These are phyloP conservation scores for Russula griseocarnosa DNA, from an alignment of 768 basidiomycete genomes.

Conservation along the genomic window DNA sequence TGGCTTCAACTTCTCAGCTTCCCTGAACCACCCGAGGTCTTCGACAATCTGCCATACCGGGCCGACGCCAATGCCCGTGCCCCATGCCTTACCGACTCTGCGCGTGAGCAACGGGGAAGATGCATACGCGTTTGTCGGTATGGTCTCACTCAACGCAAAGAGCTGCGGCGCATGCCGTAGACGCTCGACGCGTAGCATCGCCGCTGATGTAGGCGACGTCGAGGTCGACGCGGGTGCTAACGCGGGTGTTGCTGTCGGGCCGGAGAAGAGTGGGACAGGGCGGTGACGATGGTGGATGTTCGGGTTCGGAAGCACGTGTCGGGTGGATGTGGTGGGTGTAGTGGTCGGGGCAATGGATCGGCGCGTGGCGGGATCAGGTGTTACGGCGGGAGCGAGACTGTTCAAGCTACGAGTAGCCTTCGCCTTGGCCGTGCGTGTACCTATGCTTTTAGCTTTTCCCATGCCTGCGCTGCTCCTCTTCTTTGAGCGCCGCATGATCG, in stretches of 20 bases:
- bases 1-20: conserved; percentile 45
- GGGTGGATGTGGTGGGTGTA: conserved; percentile 28
- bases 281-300: conserved; percentile 71
- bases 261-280: conserved; percentile 56
- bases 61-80: conserved; percentile 68
- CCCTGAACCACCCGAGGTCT: conserved; percentile 76
- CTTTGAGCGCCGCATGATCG: conserved; percentile 31
- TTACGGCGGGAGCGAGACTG: not conserved
- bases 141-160: conserved; percentile 43
- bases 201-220: not conserved
- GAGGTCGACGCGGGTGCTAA: not conserved
- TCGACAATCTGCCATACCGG: conserved; percentile 78
- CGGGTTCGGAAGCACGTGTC: conserved; percentile 57
- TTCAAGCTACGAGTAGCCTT: not conserved
- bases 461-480: conserved; percentile 24
- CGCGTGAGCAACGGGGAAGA: conserved; percentile 45
- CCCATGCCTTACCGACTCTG: conserved; percentile 67
- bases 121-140: conserved; percentile 56
- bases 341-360: not conserved
- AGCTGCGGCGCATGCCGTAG: conserved; percentile 47
- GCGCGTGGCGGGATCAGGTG: not conserved
- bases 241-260: conserved; percentile 32
- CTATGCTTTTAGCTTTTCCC: conserved; percentile 6
- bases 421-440: not conserved
- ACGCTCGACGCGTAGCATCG: conserved; percentile 47